phyloP scores from a whole-genome alignment of 2,329 filamentous ascomycete genomes.

The Plectosphaerella sp. region DNA sequence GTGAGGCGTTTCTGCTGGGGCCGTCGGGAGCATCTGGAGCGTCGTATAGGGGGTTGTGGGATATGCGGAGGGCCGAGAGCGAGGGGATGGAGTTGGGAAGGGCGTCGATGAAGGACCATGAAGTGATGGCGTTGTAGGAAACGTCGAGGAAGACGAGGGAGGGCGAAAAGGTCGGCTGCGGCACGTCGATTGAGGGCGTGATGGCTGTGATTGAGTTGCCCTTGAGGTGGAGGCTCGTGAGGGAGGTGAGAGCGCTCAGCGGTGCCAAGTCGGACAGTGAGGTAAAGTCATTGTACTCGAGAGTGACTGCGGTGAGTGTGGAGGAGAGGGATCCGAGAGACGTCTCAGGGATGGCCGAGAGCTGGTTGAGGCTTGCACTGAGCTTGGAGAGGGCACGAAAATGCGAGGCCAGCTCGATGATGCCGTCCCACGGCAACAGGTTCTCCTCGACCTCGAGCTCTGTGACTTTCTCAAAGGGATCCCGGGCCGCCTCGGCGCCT shows the following conservation, averaged over 20 bases:
- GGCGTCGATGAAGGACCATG: constrained; percentile 71
- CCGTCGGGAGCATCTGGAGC: constrained; percentile 26
- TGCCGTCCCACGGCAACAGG: constrained; percentile 61
- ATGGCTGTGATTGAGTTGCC: constrained; percentile 63
- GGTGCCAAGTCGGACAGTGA: constrained; percentile 52
- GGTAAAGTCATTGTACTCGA: constrained; percentile 69
- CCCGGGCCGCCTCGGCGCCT: constrained; percentile 21
- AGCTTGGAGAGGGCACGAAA: constrained; percentile 51
- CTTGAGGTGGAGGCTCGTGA: constrained; percentile 67
- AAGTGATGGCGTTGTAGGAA: constrained; percentile 64
- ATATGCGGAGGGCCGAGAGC: constrained; percentile 69
- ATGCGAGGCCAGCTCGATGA: constrained; percentile 46
- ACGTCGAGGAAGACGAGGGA: constrained; percentile 64
- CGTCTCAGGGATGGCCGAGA: constrained; percentile 44
- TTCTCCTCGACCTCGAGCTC: constrained; percentile 66
- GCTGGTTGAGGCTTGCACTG: constrained; percentile 52
- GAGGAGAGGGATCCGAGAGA: constrained; percentile 34
- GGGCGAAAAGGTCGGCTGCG: constrained; percentile 43
- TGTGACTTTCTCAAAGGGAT: constrained; percentile 45
- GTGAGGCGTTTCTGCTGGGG: constrained; percentile 17
- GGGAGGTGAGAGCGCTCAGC: constrained; percentile 44
- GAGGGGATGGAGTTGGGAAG: constrained; percentile 67
- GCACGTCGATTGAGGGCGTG: constrained; percentile 18
- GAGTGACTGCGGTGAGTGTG: constrained; percentile 57
- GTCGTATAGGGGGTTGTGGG: constrained; percentile 81